These are phyloP conservation scores for Picochlorum sp. DNA, from an alignment of 139 green algal genomes.

Conservation along the genomic window DNA sequence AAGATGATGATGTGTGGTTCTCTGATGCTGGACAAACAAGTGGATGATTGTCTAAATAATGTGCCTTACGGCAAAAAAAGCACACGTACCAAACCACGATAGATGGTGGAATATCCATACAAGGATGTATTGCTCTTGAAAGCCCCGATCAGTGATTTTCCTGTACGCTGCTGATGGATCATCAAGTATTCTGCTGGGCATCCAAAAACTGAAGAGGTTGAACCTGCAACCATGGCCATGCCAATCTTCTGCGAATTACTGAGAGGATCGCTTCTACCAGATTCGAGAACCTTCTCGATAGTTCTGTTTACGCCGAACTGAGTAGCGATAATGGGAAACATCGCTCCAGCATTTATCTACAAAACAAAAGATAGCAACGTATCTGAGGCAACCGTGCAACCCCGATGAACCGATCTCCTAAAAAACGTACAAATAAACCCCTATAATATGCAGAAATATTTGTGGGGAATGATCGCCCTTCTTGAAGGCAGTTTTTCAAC, in stretches of 20 bases:
- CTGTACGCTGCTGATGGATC: constrained; percentile 81
- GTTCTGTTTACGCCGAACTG: constrained; percentile 77
- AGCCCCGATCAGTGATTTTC: constrained; percentile 39
- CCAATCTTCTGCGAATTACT: constrained; percentile 15
- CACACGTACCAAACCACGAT: constrained; percentile 55
- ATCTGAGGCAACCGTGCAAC: neutral
- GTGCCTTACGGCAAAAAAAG: neutral
- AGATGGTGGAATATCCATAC: constrained; percentile 35
- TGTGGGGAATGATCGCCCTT: constrained; percentile 59
- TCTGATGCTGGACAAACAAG: no score
- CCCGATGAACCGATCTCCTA: neutral
- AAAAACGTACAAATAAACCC: constrained; percentile 53
- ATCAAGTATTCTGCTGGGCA: constrained; percentile 78
- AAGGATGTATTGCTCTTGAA: constrained; percentile 27
- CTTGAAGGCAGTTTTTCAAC: constrained; percentile 82
- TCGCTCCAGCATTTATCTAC: constrained; percentile 72
- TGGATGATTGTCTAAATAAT: no score
- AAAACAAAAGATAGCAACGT: neutral
- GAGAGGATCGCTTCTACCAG: neutral
- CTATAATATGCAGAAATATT: constrained; percentile 60
- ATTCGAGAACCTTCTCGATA: constrained; percentile 19
- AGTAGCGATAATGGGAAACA: constrained; percentile 83
- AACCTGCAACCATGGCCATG: constrained; percentile 44
- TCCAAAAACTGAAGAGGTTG: constrained; percentile 54
- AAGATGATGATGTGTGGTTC: neutral